Percentiles rank a stretch among this genome's conserved stretches.
phyloP scores from a whole-genome alignment of 768 basidiomycete species.

The Nidularia sp. region DNA sequence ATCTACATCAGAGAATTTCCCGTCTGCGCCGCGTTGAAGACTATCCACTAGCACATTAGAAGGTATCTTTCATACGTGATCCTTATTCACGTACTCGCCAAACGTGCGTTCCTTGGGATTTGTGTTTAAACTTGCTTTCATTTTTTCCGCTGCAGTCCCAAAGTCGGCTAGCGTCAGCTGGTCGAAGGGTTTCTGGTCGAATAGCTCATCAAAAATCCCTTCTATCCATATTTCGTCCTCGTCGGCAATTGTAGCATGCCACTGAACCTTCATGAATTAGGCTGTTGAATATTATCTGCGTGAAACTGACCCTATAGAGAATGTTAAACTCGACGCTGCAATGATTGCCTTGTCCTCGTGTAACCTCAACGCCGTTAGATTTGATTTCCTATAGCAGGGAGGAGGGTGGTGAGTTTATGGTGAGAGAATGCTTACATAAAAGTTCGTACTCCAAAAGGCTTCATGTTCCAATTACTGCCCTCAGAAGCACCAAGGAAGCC shows the following conservation, averaged over 20 bases:
- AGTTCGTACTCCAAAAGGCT: conserved; percentile 59
- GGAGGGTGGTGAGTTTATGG: not conserved
- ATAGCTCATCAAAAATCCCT: conserved; percentile 45
- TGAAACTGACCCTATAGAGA: not conserved
- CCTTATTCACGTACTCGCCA: conserved; percentile 36
- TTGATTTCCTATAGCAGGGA: conserved; percentile 54
- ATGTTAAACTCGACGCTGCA: conserved; percentile 72
- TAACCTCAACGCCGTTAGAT: conserved; percentile 57
- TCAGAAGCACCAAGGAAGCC: conserved; percentile 74
- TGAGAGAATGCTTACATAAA: not conserved
- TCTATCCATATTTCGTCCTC: conserved; percentile 71
- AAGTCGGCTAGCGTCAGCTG: conserved; percentile 46
- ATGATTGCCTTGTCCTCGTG: conserved; percentile 77
- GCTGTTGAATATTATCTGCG: not conserved
- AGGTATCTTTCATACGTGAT: not conserved
- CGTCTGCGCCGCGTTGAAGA: conserved; percentile 55
- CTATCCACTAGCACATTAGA: conserved; percentile 23
- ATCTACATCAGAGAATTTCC: conserved; percentile 64
- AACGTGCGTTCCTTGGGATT: conserved; percentile 43
- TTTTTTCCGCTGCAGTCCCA: conserved; percentile 24
- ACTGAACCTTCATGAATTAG: conserved; percentile 48
- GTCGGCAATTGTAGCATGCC: conserved; percentile 78
- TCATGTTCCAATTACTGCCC: conserved; percentile 74
- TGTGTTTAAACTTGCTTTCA: not conserved
- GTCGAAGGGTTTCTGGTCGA: conserved; percentile 49